Base-by-base conservation (phyloP, 2,329 filamentous ascomycete genomes). In the Apiospora kogelbergensis region DNA sequence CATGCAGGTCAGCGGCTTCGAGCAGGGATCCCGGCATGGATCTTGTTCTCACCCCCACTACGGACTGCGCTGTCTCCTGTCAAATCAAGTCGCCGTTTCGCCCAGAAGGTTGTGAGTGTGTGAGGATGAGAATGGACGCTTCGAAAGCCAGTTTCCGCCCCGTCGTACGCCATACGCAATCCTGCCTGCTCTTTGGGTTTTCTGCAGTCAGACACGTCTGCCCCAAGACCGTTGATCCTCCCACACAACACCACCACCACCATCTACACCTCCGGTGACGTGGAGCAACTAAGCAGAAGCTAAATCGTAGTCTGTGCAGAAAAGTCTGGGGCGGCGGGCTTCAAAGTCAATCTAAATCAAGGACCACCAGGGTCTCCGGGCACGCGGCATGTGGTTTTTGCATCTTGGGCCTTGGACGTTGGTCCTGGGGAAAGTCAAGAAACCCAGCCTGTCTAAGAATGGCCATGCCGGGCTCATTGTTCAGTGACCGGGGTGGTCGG, bases 1-100 rank as follows among this genome's bases (percentile, higher is more conserved):
- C 17, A 45, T 65, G 63, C 63, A 65, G 63, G 63, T 65, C 63
- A 65, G 63, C 24, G 41, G 24, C 63, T 45, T n/a, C 41, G 41
- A 22, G 63, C 63, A 65, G 41, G 41, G 63, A 65, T 65, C 41
- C 24, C n/a, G 22, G 26, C 63, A 42, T 45, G 41, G 63, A 65
- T 60, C 6, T 60, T 60, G 53, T 17, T n/a, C 17, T 37, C 17
- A 11, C 30, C 30, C 26, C 53, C 53, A 60, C 53, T 22, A 37
- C 17, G 24, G 4, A 13, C 17, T 30, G 40, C 7, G 10, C 11
- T 42, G 40, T 42, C 6, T 53, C 24, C 24, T 53, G 46, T 53
- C 46, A 53, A 53, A 53, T 30, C 46, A 53, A 15, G 24, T 53
- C 11, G n/a, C 13, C 9, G 11, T 24, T 22, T 30, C 46, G 26